Evolutionary conservation across 2,329 filamentous ascomycete species (phyloP).

Genomic region (Cytospora paraplurivora): DNA sequence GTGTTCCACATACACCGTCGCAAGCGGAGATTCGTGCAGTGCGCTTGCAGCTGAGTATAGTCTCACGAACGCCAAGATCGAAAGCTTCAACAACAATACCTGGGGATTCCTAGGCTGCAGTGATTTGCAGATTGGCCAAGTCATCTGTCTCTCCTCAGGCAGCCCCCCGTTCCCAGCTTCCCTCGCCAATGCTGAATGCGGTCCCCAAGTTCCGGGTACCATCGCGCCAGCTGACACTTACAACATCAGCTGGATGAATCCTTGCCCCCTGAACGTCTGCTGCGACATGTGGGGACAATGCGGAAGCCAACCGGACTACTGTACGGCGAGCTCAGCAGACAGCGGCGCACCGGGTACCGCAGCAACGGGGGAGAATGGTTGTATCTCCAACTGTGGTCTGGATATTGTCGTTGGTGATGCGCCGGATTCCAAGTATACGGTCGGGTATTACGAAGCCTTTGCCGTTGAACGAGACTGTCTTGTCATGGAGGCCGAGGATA

Average conservation of each 20-base stretch:
- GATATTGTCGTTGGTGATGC: constrained; percentile 35
- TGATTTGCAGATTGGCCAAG: constrained; percentile 32
- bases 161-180: constrained; percentile 41
- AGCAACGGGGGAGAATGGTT: constrained; percentile 37
- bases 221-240: constrained; percentile 10
- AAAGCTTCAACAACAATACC: constrained; percentile 42
- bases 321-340: constrained; percentile 32
- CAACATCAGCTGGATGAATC: constrained; percentile 31
- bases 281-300: constrained; percentile 41
- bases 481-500: constrained; percentile 28
- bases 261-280: constrained; percentile 31
- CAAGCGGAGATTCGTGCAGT: constrained; percentile 39
- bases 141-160: constrained; percentile 43
- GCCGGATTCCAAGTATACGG: constrained; percentile 27
- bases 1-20: constrained; percentile 39
- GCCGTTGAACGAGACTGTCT: constrained; percentile 37
- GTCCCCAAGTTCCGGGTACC: constrained; percentile 31
- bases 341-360: constrained; percentile 44
- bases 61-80: constrained; percentile 43
- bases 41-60: constrained; percentile 38
- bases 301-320: constrained; percentile 42
- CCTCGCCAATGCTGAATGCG: constrained; percentile 41
- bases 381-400: constrained; percentile 46
- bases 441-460: constrained; percentile 42
- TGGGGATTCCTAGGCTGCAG: constrained; percentile 44